Conservation (phyloP, 441 rosid species). For the Pelargonium cotyledonis region DNA sequence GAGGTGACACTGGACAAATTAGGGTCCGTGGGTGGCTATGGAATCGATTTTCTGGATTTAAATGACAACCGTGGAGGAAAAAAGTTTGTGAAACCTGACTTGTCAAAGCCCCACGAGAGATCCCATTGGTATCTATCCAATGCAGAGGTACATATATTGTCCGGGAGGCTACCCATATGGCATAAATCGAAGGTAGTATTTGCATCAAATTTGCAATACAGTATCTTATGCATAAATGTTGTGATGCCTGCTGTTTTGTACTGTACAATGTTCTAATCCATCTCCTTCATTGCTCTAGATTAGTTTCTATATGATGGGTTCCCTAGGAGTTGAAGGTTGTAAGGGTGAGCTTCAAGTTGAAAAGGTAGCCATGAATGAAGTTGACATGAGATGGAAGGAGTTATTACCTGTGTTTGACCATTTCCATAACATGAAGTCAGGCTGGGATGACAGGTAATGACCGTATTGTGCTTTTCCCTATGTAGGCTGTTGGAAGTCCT, state of each 20-base stretch:
- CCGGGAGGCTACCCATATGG: slow-evolving; percentile 78
- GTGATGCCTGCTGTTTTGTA: neutral
- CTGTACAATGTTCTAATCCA: slow-evolving; percentile 13
- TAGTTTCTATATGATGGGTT: slow-evolving; percentile 48
- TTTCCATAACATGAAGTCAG: slow-evolving; percentile 51
- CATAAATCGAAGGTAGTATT: slow-evolving; percentile 63
- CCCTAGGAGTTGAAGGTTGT: slow-evolving; percentile 21
- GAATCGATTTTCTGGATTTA: slow-evolving; percentile 22
- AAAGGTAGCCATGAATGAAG: slow-evolving; percentile 49
- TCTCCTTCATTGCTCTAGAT: slow-evolving; percentile 34
- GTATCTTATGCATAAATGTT: too few relatives aligned
- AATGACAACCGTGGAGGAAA: slow-evolving; percentile 21
- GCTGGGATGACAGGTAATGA: slow-evolving; percentile 58
- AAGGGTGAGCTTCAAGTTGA: slow-evolving; percentile 61
- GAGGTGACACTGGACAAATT: slow-evolving; percentile 34
- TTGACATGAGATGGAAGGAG: slow-evolving; percentile 75
- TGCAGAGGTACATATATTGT: slow-evolving; percentile 75
- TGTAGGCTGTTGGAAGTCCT: too few relatives aligned
- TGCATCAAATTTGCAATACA: too few relatives aligned
- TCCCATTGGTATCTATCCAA: slow-evolving; percentile 72
- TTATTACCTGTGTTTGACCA: slow-evolving; percentile 71
- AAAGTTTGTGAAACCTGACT: slow-evolving; percentile 18
- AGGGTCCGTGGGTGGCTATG: slow-evolving; percentile 42
- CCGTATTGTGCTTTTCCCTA: neutral
- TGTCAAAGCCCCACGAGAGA: slow-evolving; percentile 43